Conservation (phyloP, 345 rosid genomes). For the Citrus maxima region DNA sequence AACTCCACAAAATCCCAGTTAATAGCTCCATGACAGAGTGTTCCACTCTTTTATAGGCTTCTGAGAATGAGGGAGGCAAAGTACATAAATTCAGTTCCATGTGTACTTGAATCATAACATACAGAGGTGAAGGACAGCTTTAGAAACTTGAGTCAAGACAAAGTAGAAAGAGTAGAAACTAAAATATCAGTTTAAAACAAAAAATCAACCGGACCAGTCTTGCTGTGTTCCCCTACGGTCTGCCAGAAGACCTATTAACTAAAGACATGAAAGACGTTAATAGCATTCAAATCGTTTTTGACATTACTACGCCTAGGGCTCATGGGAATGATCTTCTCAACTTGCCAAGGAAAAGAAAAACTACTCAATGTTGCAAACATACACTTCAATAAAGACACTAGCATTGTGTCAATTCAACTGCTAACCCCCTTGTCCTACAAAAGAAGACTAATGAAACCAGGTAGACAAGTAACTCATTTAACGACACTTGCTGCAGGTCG, state of each 20-base stretch:
- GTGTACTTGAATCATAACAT: neutral
- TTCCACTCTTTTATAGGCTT: neutral
- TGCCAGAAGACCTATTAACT: neutral
- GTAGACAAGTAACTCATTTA: neutral
- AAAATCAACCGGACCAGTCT: neutral
- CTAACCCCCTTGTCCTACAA: neutral
- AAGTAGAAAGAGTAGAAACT: neutral
- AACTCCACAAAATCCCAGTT: neutral
- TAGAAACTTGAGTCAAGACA: neutral
- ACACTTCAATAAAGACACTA: neutral
- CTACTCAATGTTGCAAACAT: neutral
- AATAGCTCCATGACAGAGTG: neutral
- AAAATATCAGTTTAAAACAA: neutral
- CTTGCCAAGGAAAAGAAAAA: neutral
- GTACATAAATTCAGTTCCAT: neutral
- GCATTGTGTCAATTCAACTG: neutral
- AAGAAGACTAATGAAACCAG: neutral
- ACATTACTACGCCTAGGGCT: neutral
- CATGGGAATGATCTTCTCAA: neutral
- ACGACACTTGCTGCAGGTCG: too few species aligned
- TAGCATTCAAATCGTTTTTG: neutral
- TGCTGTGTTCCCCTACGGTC: neutral
- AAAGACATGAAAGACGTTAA: slow-evolving; percentile 1
- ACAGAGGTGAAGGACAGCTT: neutral
- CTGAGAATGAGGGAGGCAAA: neutral